Evolutionary conservation across 805 yeast species (phyloP).

Genomic region (Cyberlindnera maritima): DNA sequence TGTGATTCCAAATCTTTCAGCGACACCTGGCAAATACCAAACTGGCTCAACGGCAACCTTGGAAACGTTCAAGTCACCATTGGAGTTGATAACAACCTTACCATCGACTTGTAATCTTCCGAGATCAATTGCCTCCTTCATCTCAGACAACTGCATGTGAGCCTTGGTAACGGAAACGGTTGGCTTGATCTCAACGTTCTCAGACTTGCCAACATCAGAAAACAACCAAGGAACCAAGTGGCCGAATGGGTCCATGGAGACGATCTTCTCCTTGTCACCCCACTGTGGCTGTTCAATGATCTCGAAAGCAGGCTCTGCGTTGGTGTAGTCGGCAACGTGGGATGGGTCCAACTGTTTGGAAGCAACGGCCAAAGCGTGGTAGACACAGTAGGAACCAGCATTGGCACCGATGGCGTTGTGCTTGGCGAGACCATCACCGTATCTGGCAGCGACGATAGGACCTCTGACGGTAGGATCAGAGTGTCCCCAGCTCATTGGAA

Average conservation of each 20-base stretch:
- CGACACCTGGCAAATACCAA: conserved; percentile 70
- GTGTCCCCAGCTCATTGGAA: conserved; percentile 53
- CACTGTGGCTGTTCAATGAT: conserved; percentile 56
- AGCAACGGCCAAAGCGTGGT: conserved; percentile 66
- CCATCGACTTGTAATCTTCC: conserved; percentile 61
- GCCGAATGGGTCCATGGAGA: conserved; percentile 65
- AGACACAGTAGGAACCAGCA: conserved; percentile 60
- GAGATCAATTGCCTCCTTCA: conserved; percentile 50
- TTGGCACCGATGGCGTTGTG: conserved; percentile 68
- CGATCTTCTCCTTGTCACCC: conserved; percentile 55
- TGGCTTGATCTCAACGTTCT: conserved; percentile 57
- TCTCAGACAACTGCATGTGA: conserved; percentile 56
- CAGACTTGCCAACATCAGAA: conserved; percentile 39
- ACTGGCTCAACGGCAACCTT: conserved; percentile 71
- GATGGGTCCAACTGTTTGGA: conserved; percentile 50
- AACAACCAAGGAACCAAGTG: conserved; percentile 63
- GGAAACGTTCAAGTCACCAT: conserved; percentile 61
- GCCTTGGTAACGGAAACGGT: conserved; percentile 69
- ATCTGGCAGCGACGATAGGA: conserved; percentile 55
- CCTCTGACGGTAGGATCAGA: conserved; percentile 48
- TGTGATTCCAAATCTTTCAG: conserved; percentile 55
- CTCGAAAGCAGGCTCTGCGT: conserved; percentile 59
- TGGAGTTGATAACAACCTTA: conserved; percentile 51
- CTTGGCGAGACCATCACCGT: conserved; percentile 44
- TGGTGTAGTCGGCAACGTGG: conserved; percentile 58